Evolutionary conservation across 2,329 filamentous ascomycete genomes (phyloP), one percentile per base, ranked within the genome.

Genomic region (Talaromyces islandicus): DNA sequence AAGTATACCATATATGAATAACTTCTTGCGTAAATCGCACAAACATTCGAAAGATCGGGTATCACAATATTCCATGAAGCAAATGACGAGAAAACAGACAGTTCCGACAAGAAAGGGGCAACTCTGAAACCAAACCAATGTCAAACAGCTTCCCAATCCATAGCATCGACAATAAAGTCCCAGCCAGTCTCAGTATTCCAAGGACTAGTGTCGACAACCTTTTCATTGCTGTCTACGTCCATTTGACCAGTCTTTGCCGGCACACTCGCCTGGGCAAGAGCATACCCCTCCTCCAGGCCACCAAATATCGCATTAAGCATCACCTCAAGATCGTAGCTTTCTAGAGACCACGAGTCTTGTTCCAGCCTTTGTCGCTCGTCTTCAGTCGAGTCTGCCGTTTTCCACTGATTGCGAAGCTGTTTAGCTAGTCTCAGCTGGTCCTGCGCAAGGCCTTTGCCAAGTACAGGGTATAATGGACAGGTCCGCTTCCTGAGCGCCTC

Each of bases 281-380:
- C 61, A 62, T 83, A 86, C 0, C 83, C 87, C 29, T 77, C 73
- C 56, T 88, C 86, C 56, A 89, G 77, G 0, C 85, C 88, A 0
- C 64, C 66, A 56, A 90, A 78, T 10, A 90, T 80, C 7, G 75
- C 75, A 5, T 74, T 71, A 2, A 90, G 74, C 63, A 90, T 88
- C 58, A 75, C 76, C 25, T 83, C 80, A 11, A 90, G 74, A 58
- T 88, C 82, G 64, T 89, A 86, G 63, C 84, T 82, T 60, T 81
- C 80, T 2, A 90, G 74, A 24, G 79, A 78, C 14, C 73, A 69
- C 24, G 53, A n/a, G 6, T 43, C 53, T 19, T 14, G 19, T 4
- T 55, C 53, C 30, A 11, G 12, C 30, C n/a, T 19, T 38, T 56
- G 59, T 41, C 30, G 25, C 14, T 59, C 53, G 24, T 57, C 60